Percentiles rank a stretch among this genome's conserved stretches.
phyloP scores from a whole-genome alignment of 2,329 filamentous ascomycete genomes.

The Aspergillus brunneoviolaceus region DNA sequence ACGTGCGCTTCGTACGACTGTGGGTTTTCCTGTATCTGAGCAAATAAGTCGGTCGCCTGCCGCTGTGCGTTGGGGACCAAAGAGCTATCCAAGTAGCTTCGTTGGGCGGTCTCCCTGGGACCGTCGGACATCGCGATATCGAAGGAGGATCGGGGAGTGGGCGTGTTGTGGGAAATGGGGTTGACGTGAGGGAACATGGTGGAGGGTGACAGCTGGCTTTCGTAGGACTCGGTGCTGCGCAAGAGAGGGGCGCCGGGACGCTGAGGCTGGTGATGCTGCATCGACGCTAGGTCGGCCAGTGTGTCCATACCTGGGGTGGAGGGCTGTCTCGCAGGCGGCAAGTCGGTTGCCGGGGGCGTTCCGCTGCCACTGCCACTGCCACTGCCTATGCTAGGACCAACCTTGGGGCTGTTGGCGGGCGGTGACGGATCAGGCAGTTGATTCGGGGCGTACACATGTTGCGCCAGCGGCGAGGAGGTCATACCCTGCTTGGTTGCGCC shows the following conservation, averaged over 20 bases:
- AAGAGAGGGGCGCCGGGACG: slow-evolving; percentile 41
- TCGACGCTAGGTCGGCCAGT: slow-evolving; percentile 49
- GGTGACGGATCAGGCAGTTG: slow-evolving; percentile 40
- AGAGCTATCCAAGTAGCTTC: slow-evolving; percentile 44
- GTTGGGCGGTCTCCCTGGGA: slow-evolving; percentile 39
- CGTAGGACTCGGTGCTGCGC: slow-evolving; percentile 41
- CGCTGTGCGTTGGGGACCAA: slow-evolving; percentile 43
- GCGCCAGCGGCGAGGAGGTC: slow-evolving; percentile 44
- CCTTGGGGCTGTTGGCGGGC: slow-evolving; percentile 33
- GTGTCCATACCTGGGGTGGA: slow-evolving; percentile 51
- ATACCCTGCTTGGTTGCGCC: slow-evolving; percentile 34
- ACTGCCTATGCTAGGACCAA: slow-evolving; percentile 26
- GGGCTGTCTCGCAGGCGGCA: slow-evolving; percentile 39
- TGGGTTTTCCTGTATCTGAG: slow-evolving; percentile 46
- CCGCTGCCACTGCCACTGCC: slow-evolving; percentile 33
- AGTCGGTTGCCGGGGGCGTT: slow-evolving; percentile 36
- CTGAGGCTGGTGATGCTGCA: slow-evolving; percentile 48
- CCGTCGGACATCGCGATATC: slow-evolving; percentile 48
- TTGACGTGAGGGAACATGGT: slow-evolving; percentile 42
- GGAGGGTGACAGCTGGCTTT: slow-evolving; percentile 45
- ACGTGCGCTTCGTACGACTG: slow-evolving; percentile 50
- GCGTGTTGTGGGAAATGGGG: slow-evolving; percentile 37
- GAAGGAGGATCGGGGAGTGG: slow-evolving; percentile 45
- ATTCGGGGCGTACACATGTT: slow-evolving; percentile 42
- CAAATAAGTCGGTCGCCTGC: slow-evolving; percentile 42